phyloP scores from a whole-genome alignment of 1,139 yeast genomes.

The Sugiyamaella pinicola region DNA sequence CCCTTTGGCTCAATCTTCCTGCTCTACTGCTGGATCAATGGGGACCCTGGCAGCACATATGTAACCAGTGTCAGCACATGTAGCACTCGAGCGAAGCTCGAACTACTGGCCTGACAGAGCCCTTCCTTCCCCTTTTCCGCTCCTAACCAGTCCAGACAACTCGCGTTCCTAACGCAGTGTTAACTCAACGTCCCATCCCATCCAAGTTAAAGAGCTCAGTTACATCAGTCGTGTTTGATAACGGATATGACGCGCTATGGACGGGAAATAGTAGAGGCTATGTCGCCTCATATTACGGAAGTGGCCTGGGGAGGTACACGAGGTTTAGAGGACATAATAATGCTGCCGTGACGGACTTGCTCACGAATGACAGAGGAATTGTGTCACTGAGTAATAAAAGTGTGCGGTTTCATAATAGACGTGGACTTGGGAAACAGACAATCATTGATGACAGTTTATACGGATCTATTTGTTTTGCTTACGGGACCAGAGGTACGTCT shows the following conservation, averaged over 20 bases:
- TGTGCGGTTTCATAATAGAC: slow-evolving; percentile 41
- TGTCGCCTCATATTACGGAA: slow-evolving; percentile 51
- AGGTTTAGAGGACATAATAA: slow-evolving; percentile 40
- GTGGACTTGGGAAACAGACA: slow-evolving; percentile 40
- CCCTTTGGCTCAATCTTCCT: neutral
- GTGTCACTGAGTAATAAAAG: slow-evolving; percentile 39
- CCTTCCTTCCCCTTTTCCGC: too few species aligned
- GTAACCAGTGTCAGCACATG: too few species aligned
- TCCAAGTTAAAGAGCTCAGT: slow-evolving; percentile 20
- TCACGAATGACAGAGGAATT: slow-evolving; percentile 42
- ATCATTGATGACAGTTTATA: slow-evolving; percentile 37
- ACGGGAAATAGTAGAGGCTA: slow-evolving; percentile 67
- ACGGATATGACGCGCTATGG: slow-evolving; percentile 76
- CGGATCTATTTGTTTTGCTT: slow-evolving; percentile 40
- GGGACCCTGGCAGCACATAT: too few species aligned
- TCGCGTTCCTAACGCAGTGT: slow-evolving; percentile 35
- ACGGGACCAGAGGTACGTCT: slow-evolving; percentile 38
- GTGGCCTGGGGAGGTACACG: slow-evolving; percentile 49
- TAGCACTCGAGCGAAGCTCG: neutral
- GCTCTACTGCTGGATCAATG: too few species aligned
- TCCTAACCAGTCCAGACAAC: slow-evolving; percentile 13
- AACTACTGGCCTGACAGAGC: neutral
- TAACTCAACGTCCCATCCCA: slow-evolving; percentile 35
- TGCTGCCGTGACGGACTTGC: slow-evolving; percentile 38
- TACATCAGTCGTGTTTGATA: slow-evolving; percentile 63